Evolutionary conservation across 1,284 basidiomycete species (phyloP).

Genomic region (Rugosomyces carneus): DNA sequence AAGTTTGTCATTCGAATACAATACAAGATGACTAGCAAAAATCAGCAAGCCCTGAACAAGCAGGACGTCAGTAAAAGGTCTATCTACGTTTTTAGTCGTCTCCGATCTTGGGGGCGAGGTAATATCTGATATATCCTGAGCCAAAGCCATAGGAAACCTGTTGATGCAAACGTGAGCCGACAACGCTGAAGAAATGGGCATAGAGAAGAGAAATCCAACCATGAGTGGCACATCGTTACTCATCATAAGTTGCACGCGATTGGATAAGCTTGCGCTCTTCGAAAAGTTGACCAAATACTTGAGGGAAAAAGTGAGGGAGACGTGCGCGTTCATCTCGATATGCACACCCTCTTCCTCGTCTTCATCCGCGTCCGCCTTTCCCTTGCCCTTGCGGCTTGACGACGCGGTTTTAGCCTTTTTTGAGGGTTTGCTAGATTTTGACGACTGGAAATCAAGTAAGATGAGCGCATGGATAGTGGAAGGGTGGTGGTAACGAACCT

Average conservation of each 20-base stretch:
- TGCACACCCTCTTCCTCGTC: slow-evolving; percentile 51
- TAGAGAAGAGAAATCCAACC: slow-evolving; percentile 35
- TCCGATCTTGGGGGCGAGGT: slow-evolving; percentile 85
- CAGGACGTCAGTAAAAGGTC: too few species aligned
- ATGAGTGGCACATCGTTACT: slow-evolving; percentile 88
- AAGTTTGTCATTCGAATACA: too few species aligned
- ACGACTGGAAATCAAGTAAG: slow-evolving; percentile 5
- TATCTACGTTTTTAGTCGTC: slow-evolving; percentile 44
- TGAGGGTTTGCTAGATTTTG: slow-evolving; percentile 30
- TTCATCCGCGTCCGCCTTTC: slow-evolving; percentile 36
- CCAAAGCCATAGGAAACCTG: slow-evolving; percentile 85
- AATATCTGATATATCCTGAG: slow-evolving; percentile 79
- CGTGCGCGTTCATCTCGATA: slow-evolving; percentile 88
- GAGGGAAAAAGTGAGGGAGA: slow-evolving; percentile 91
- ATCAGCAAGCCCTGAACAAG: too few species aligned
- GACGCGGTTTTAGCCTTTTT: slow-evolving; percentile 41
- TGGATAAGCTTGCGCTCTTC: slow-evolving; percentile 80
- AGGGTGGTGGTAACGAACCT: slow-evolving; percentile 35
- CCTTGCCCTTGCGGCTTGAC: slow-evolving; percentile 38
- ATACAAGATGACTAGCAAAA: too few species aligned
- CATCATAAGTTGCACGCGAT: slow-evolving; percentile 75
- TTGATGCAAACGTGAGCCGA: slow-evolving; percentile 1
- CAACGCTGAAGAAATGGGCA: background rate
- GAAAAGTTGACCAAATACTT: slow-evolving; percentile 98
- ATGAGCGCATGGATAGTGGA: background rate